Base-by-base conservation (phyloP, 2,329 filamentous ascomycete species). In the Fusarium praegraminearum region DNA sequence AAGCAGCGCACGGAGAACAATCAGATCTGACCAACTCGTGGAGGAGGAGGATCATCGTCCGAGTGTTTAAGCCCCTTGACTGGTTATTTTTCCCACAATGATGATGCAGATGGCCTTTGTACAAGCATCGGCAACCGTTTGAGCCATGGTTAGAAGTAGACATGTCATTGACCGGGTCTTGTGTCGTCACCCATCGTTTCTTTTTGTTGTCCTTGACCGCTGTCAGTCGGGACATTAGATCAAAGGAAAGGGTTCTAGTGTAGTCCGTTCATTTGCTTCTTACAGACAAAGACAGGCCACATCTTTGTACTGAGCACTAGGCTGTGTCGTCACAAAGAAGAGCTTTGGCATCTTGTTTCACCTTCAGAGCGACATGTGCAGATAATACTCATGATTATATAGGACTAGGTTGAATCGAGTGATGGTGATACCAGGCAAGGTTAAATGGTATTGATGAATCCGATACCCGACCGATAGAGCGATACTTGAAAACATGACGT, bases 1-100 rank as follows among this genome's bases (percentile, higher is more conserved):
- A 57, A 59, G 67, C 36, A 67, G 40, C 28, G 41, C 64, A 56
- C 53, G 56, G 57, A 56, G 66, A 62, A 38, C 40, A 69, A 63
- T 45, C 44, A 24, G 44, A 65, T 55, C 64, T 49, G 54, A 65
- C 43, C 33, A 62, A 45, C 65, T 41, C 28, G 18, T 18, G 20
- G 36, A 51, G 33, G 33, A 44, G 24, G 49, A 18, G 18, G 58
- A 47, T 54, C 33, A 46, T 47, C 53, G 38, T 52, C 50, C 53
- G 53, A 57, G 69, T 47, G 24, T 56, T 40, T 55, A 46, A 36
- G 10, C 62, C 62, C 66, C 66, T 69, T 62, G 62, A 55, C 41
- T 20, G 47, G 10, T 38, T 20, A 16, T 24, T 26, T 24, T 40
- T 32, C 47, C 35, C 20, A 22, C 3, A 22, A 43, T 58, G 41